phyloP scores from a whole-genome alignment of 148 eudicot genomes.

The Chenopodium suecicum region DNA sequence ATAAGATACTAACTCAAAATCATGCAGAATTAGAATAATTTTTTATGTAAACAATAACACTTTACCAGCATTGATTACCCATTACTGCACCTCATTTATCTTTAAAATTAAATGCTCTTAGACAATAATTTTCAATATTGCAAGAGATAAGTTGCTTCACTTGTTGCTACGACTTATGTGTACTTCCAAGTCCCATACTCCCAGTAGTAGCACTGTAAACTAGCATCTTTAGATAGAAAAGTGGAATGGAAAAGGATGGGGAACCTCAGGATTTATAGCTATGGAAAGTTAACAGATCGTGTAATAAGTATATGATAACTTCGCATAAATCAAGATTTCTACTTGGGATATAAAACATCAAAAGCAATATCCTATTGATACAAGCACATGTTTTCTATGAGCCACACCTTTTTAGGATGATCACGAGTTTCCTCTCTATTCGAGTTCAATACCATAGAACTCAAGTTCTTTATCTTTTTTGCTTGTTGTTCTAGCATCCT shows the following conservation, averaged over 20 bases:
- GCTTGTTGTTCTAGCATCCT: slow-evolving; percentile 79
- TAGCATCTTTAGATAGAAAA: background rate
- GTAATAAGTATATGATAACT: no score
- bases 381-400: slow-evolving; percentile 10
- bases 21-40: background rate
- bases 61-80: background rate
- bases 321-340: no score
- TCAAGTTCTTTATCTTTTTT: slow-evolving; percentile 84
- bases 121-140: background rate
- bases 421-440: slow-evolving; percentile 67
- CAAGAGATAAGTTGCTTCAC: background rate
- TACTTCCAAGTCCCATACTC: background rate
- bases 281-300: background rate
- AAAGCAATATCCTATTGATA: background rate
- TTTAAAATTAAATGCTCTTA: background rate
- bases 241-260: background rate
- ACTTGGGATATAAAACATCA: background rate
- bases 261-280: background rate
- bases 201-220: background rate
- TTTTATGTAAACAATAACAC: background rate
- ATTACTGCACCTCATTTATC: background rate
- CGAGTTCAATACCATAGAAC: slow-evolving; percentile 84
- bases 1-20: background rate
- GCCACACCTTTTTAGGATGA: slow-evolving; percentile 56
- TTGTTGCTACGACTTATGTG: background rate